Conservation (phyloP, 2,329 filamentous ascomycete species). For the Ceratocystiopsis brevicomis region DNA sequence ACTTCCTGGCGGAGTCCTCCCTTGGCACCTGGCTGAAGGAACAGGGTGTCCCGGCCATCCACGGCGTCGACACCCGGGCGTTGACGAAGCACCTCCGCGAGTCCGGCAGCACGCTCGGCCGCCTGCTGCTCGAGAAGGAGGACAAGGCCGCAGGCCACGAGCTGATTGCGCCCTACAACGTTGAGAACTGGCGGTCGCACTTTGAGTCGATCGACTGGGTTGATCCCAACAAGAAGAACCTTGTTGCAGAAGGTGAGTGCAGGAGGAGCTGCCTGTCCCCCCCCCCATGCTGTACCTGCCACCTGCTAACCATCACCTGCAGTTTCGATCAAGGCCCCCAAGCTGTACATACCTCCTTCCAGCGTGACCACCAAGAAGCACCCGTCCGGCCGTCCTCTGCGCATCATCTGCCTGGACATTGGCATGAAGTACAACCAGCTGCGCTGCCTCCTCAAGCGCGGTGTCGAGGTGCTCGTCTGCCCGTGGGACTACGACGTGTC, state of each 20-base stretch:
- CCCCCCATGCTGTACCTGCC: constrained; percentile 7
- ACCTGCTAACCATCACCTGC: constrained; percentile 10
- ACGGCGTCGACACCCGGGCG: constrained; percentile 82
- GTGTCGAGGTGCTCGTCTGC: constrained; percentile 83
- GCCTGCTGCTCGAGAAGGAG: constrained; percentile 56
- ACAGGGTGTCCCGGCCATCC: constrained; percentile 82
- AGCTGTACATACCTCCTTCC: constrained; percentile 61
- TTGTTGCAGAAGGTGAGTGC: constrained; percentile 78
- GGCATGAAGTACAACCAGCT: constrained; percentile 98
- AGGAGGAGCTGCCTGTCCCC: not conserved
- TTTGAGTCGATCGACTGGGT: constrained; percentile 78
- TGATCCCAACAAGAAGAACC: constrained; percentile 80
- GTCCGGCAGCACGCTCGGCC: constrained; percentile 90
- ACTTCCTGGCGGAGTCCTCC: constrained; percentile 79
- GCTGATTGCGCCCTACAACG: constrained; percentile 18
- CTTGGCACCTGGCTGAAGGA: constrained; percentile 92
- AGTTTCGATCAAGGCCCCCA: constrained; percentile 82
- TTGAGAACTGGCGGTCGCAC: constrained; percentile 28
- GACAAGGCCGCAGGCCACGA: not conserved
- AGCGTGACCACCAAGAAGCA: constrained; percentile 63
- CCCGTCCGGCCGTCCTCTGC: constrained; percentile 68
- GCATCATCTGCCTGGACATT: constrained; percentile 85
- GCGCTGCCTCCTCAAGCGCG: constrained; percentile 74
- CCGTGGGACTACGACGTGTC: constrained; percentile 94
- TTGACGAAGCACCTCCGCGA: constrained; percentile 88